Evolutionary conservation across 2,329 filamentous ascomycete species (phyloP).

Genomic region (Cladobotryum protrusum): DNA sequence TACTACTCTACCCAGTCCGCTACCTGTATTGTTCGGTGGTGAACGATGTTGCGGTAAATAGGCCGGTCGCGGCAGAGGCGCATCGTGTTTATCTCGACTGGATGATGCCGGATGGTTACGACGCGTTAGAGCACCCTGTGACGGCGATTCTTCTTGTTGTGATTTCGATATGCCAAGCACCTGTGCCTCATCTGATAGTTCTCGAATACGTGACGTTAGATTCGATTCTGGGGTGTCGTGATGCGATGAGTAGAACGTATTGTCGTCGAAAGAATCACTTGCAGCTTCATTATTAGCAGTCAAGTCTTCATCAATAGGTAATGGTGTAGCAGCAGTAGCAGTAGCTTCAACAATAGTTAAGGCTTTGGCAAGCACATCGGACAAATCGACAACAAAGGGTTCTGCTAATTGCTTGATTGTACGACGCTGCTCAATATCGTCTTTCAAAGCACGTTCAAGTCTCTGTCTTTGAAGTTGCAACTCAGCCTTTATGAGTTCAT

Average conservation of each 20-base stretch:
- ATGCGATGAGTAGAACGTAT: constrained; percentile 93
- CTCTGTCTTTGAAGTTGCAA: constrained; percentile 72
- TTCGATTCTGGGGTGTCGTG: constrained; percentile 66
- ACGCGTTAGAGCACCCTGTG: not conserved
- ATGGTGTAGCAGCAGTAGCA: constrained; percentile 55
- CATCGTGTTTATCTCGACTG: not conserved
- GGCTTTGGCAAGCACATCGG: constrained; percentile 66
- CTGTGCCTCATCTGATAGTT: constrained; percentile 29
- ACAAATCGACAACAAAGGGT: constrained; percentile 58
- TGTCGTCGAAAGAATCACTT: constrained; percentile 83
- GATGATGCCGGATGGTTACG: not conserved
- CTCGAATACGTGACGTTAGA: constrained; percentile 44
- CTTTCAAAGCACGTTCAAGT: constrained; percentile 69
- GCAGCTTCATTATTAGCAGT: constrained; percentile 52
- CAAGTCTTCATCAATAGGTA: constrained; percentile 49
- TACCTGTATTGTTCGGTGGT: constrained; percentile 5
- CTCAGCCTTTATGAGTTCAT: constrained; percentile 76
- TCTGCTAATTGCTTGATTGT: constrained; percentile 41
- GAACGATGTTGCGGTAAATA: constrained; percentile 11
- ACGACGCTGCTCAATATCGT: constrained; percentile 64
- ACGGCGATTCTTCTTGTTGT: constrained; percentile 11
- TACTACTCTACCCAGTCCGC: constrained; percentile 13
- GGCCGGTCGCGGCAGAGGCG: not conserved
- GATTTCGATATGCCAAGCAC: constrained; percentile 13
- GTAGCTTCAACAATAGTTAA: constrained; percentile 65